phyloP scores from a whole-genome alignment of 1,284 basidiomycete genomes.

The Fomitiporia mediterranea region DNA sequence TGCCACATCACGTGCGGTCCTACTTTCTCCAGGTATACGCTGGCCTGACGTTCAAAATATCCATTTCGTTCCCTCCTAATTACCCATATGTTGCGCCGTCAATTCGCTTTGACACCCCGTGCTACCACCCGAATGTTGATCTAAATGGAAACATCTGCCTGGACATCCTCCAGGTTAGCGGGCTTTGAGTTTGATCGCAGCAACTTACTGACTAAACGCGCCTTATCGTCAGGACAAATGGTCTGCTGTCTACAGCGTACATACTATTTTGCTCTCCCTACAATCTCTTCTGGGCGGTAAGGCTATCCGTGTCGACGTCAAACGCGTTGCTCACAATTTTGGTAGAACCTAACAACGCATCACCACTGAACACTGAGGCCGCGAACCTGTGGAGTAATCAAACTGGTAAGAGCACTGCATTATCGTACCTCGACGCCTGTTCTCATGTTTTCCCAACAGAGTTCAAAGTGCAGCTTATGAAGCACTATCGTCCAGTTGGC shows the following conservation, averaged over 20 bases:
- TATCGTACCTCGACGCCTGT: background rate
- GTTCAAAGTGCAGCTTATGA: constrained; percentile 69
- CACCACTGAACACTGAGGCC: constrained; percentile 80
- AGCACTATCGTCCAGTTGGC: constrained; percentile 62
- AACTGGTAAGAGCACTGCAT: constrained; percentile 42
- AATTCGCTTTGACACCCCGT: constrained; percentile 79
- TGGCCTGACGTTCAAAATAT: constrained; percentile 73
- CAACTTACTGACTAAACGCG: background rate
- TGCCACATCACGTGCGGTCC: constrained; percentile 19
- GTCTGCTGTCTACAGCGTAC: constrained; percentile 87
- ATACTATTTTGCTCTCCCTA: constrained; percentile 81
- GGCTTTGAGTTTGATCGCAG: constrained; percentile 8
- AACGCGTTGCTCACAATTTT: background rate
- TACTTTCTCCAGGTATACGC: constrained; percentile 56
- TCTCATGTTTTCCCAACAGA: constrained; percentile 34
- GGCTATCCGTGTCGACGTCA: constrained; percentile 23
- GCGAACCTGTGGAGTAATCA: constrained; percentile 70
- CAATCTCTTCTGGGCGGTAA: constrained; percentile 80
- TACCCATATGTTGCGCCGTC: constrained; percentile 80
- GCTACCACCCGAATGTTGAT: constrained; percentile 85
- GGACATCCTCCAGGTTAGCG: constrained; percentile 68
- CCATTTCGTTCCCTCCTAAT: constrained; percentile 75
- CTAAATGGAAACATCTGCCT: constrained; percentile 76
- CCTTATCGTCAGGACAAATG: constrained; percentile 68
- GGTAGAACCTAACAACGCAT: constrained; percentile 86